Base-by-base conservation (phyloP, 805 yeast genomes). In the Zygoascus bituminiphila region DNA sequence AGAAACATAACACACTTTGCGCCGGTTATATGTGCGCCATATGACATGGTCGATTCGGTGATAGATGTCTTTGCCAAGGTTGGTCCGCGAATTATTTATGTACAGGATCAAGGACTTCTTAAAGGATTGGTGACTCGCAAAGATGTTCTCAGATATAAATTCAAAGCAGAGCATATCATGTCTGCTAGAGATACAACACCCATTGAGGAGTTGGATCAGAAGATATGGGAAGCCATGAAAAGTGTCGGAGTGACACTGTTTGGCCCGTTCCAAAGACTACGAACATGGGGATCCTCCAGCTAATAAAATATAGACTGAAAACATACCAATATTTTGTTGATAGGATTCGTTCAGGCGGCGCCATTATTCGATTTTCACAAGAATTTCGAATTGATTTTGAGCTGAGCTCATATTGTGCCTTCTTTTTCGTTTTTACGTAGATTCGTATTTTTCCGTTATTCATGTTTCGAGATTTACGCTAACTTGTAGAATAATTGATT, bases 121-220 rank as follows among this genome's bases (percentile, higher is more conserved):
- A 73, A 72, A 14, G 98, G 98, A 0, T 60, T 87, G n/a, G 67
- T 94, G 1, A 87, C 96, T 0, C 74, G 89, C 49, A 93, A 93
- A 59, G 98, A 89, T 60, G 70, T 91, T 15, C 64, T 89, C 45
- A 72, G 81, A 52, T 87, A 57, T 48, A 62, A 59, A 38, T 53
- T 53, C 45, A 45, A 48, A 39, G 46, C 48, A 5, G 59, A 57
- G 25, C 46, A 42, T 24, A 9, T 23, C 17, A 10, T 21, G 17
- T 47, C 50, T n/a, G 46, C 50, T 9, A 39, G 36, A 33, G 42
- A 45, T 31, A 51, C 45, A 14, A 39, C 51, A 12, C 54, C 54
- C 12, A 55, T 52, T 4, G 57, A 54, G 37, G 52, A 54, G 49
- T 17, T 50, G 45, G 59, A 55, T 33, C 22, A 44, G n/a, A 43